Base-by-base conservation (phyloP, 73 alveolate species). In the Paramecium pentaurelia region DNA sequence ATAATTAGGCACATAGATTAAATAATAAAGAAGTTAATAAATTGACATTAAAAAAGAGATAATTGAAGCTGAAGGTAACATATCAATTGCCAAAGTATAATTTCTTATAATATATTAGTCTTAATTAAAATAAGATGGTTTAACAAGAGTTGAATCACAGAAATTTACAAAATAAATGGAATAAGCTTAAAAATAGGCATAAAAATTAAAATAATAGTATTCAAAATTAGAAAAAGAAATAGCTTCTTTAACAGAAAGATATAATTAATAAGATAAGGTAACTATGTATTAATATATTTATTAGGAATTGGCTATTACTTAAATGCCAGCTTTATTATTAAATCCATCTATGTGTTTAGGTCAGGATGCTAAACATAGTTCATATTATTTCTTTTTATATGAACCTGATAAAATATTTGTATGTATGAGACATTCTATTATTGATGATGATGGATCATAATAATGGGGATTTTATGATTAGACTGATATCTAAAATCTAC, bases 401-500 rank as follows among this genome's bases (percentile, higher is more conserved):
- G 91, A 80, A 14, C 75, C 91, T 11, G 91, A 80, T 49, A 80
- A 80, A 20, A 80, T 80, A 25, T 80, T 80, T 80, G 73, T 47
- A 80, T 80, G 71, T 20, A 32, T 42, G 34, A 80, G 58, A 80
- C 64, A 80, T 45, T 45, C 77, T 1, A 42, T 80, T 2, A 14
- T 80, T 32, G 91, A 80, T 80, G 91, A 80, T 20, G 71, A 73
- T 30, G 20, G 36, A 37, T 36, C 36, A 14, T 10, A 32, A 44
- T 16, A 80, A 45, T 80, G 91, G 91, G 91, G 91, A 27, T 80
- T n/a, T 80, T 80, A 80, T 80, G 91, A 80, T 42, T 25, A 32
- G 11, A 64, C 11, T 11, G 91, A 80, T 14, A 49, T 80, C 8
- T 11, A 44, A 45, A 44, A 40, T 42, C 30, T 80, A 80, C n/a